Conservation (phyloP, 2,329 filamentous ascomycete species). For the Penicillium psychrosexuale region DNA sequence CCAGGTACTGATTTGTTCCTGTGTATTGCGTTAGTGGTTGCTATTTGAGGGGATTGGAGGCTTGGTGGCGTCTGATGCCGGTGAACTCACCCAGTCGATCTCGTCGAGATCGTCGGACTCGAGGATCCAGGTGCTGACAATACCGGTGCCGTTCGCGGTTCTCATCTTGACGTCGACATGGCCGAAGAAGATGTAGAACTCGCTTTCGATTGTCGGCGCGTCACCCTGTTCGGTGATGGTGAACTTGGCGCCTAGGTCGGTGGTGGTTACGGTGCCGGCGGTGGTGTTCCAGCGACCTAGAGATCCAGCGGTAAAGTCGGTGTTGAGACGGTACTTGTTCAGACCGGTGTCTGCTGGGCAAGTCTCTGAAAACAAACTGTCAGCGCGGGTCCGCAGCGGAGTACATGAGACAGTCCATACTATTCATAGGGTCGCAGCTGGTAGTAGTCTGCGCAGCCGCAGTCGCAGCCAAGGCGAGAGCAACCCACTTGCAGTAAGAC, state of each 20-base stretch:
- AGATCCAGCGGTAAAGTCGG: slow-evolving; percentile 47
- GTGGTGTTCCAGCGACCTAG: slow-evolving; percentile 64
- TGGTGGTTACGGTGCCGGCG: slow-evolving; percentile 62
- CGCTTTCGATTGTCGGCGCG: slow-evolving; percentile 77
- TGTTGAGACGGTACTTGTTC: slow-evolving; percentile 39
- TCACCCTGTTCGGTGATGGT: slow-evolving; percentile 74
- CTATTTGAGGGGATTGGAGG: background rate
- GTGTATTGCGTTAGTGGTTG: background rate
- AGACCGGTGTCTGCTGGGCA: slow-evolving; percentile 73
- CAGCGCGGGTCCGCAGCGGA: background rate
- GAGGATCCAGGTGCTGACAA: slow-evolving; percentile 86
- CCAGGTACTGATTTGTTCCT: slow-evolving; percentile 41
- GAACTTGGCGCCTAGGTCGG: slow-evolving; percentile 73
- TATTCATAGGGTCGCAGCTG: slow-evolving; percentile 64
- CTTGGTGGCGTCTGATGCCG: background rate
- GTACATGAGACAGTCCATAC: slow-evolving; percentile 2
- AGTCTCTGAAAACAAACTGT: slow-evolving; percentile 18
- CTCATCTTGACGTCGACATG: slow-evolving; percentile 82
- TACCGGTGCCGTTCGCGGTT: slow-evolving; percentile 80
- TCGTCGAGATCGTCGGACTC: slow-evolving; percentile 91
- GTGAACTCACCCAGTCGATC: slow-evolving; percentile 88
- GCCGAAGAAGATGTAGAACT: slow-evolving; percentile 99
- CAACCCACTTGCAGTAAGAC: slow-evolving; percentile 26
- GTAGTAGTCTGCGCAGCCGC: slow-evolving; percentile 68
- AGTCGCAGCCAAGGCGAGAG: slow-evolving; percentile 24